phyloP scores from a whole-genome alignment of 768 basidiomycete genomes.

The Russula virescens region DNA sequence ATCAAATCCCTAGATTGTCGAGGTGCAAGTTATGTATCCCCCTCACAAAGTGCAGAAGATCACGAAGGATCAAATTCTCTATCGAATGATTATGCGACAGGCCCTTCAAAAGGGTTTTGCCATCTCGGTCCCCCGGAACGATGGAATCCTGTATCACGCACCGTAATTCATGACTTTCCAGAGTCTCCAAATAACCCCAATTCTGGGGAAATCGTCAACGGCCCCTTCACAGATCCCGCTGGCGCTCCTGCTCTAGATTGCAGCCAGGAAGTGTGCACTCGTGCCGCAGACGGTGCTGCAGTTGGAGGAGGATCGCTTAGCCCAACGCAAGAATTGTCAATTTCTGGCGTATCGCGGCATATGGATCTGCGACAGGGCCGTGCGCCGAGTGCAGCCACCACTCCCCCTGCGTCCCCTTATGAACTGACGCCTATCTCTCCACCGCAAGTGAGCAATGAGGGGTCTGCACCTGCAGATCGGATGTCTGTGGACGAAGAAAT shows the following conservation, averaged over 20 bases:
- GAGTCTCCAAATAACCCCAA: background rate
- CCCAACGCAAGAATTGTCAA: background rate
- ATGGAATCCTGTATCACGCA: background rate
- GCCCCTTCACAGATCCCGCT: background rate
- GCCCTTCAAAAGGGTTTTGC: background rate
- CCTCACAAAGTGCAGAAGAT: background rate
- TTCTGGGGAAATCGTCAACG: background rate
- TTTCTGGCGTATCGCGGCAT: background rate
- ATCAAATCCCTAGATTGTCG: background rate
- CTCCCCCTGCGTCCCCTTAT: background rate
- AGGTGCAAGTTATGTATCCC: background rate
- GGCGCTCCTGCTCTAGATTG: slow-evolving; percentile 9
- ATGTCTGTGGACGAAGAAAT: slow-evolving; percentile 2
- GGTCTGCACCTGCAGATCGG: background rate
- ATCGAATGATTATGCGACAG: background rate
- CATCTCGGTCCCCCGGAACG: background rate
- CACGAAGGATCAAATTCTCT: background rate
- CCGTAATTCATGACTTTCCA: background rate
- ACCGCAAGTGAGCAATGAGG: background rate
- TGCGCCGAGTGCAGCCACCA: background rate
- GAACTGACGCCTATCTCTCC: background rate
- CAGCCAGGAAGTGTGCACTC: slow-evolving; percentile 16
- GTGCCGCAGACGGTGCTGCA: slow-evolving; percentile 16
- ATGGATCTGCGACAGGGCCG: background rate
- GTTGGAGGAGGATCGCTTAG: slow-evolving; percentile 9